Evolutionary conservation across 345 rosid species (phyloP), one percentile per base, ranked within the genome.

Genomic region (Lepidium africanum): DNA sequence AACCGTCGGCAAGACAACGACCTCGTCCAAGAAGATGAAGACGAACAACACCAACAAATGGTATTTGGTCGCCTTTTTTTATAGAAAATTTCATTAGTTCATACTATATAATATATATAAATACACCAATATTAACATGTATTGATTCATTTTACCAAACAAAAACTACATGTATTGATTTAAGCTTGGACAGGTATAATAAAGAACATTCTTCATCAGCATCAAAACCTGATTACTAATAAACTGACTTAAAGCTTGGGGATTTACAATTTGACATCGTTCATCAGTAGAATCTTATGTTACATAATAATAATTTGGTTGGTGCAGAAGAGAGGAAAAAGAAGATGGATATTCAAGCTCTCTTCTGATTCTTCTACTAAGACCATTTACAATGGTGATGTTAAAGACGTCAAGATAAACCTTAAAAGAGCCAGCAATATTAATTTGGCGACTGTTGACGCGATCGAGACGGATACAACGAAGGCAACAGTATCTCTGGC

Each of bases 241-340:
- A 8, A 40, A 25, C 59, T 12, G 14, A 16, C 37, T 9, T 12
- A 40, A 53, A 42, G 23, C 33, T 7, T 63, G 32, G 45, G 10
- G 55, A 10, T 41, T 33, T 33, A 7, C 32, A 27, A 27, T 27
- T 27, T 27, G 0, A 4, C 30, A 46, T 56, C 23, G 25, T 21
- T 33, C 5, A 3, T 2, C 23, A 21, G 23, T 21, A 2, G 2
- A 21, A 21, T 1, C 23, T 21, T 25, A 25, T 2, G 4, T 25
- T 25, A 25, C 4, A 12, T 10, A 41, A 51, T 41, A 39, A 38
- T 30, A 40, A 39, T n/a, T 73, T 7, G 45, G 57, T 14, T 59
- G 78, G 48, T 27, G 77, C 83, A 87, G 96, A 84, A 80, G 75
- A 83, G 94, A 73, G 84, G 83, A 42, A 92, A 83, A 77, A 59